phyloP scores from a whole-genome alignment of 495 filamentous ascomycete species.

The Podospora pseudocomata region DNA sequence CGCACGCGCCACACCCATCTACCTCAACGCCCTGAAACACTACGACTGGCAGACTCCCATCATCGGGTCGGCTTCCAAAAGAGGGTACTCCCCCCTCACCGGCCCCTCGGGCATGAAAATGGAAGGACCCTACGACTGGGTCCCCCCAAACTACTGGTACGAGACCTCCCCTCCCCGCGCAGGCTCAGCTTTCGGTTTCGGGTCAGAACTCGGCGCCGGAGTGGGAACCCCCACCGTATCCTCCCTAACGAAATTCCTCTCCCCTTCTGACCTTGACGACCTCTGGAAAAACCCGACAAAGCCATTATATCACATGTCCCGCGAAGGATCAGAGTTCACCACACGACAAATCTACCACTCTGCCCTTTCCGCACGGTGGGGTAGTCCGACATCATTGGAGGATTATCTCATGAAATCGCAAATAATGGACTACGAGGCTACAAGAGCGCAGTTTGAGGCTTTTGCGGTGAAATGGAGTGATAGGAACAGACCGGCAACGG shows the following conservation, averaged over 20 bases:
- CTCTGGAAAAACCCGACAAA: slow-evolving; percentile 55
- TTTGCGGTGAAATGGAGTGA: slow-evolving; percentile 51
- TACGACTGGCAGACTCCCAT: slow-evolving; percentile 57
- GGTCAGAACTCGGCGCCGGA: slow-evolving; percentile 58
- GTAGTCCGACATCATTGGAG: slow-evolving; percentile 47
- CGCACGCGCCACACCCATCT: slow-evolving; percentile 50
- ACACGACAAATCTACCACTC: slow-evolving; percentile 56
- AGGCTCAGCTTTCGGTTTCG: slow-evolving; percentile 61
- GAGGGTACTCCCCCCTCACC: slow-evolving; percentile 49
- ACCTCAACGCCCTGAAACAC: slow-evolving; percentile 44
- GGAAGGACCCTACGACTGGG: slow-evolving; percentile 67
- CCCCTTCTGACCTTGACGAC: slow-evolving; percentile 45
- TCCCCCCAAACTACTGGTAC: slow-evolving; percentile 63
- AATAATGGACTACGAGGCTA: slow-evolving; percentile 51
- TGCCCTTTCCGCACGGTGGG: slow-evolving; percentile 52
- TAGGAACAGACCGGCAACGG: slow-evolving; percentile 50
- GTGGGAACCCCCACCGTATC: slow-evolving; percentile 58
- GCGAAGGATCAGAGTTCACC: slow-evolving; percentile 50
- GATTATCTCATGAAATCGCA: slow-evolving; percentile 50
- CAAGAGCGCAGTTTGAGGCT: slow-evolving; percentile 56
- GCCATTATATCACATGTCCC: slow-evolving; percentile 58
- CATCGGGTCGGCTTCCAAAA: slow-evolving; percentile 54
- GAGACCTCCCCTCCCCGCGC: slow-evolving; percentile 37
- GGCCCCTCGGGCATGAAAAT: slow-evolving; percentile 62
- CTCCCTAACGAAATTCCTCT: slow-evolving; percentile 54